Percentiles rank a stretch among this genome's conserved stretches.
Conservation (phyloP, 371 early-diverging fungal species). For the Rhizomucor pusillus region DNA sequence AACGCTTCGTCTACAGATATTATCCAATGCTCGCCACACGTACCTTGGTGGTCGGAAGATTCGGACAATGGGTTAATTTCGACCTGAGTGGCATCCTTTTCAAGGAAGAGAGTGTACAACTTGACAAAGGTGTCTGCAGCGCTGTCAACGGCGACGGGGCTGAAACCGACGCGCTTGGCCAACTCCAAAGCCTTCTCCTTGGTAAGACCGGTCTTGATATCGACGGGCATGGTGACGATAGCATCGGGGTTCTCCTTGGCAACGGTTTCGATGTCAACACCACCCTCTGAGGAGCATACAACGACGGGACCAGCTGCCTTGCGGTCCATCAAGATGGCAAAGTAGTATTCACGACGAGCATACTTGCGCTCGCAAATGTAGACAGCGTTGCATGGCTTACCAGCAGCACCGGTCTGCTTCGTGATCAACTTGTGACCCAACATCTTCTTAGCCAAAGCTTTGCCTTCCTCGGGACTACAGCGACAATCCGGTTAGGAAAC, state of each 20-base stretch:
- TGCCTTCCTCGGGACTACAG: conserved; percentile 82
- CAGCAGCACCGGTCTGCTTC: conserved; percentile 97
- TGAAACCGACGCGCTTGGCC: conserved; percentile 87
- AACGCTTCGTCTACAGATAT: not conserved
- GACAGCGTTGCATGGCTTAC: conserved; percentile 92
- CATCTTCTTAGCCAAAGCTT: conserved; percentile 92
- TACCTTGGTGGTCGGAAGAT: conserved; percentile 83
- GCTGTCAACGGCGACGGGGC: conserved; percentile 71
- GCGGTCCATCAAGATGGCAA: conserved; percentile 97
- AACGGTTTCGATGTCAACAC: conserved; percentile 96
- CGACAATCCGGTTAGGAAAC: too few species aligned
- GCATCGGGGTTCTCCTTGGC: conserved; percentile 94
- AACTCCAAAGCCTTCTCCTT: conserved; percentile 65
- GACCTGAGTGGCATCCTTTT: conserved; percentile 96
- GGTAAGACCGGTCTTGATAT: conserved; percentile 68
- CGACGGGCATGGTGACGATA: conserved; percentile 80
- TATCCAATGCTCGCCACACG: not conserved
- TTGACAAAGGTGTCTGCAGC: conserved; percentile 91
- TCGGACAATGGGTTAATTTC: conserved; percentile 98
- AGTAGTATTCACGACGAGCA: conserved; percentile 96
- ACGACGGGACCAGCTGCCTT: conserved; percentile 91
- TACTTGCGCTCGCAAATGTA: conserved; percentile 95
- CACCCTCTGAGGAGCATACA: conserved; percentile 95
- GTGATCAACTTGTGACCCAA: conserved; percentile 95
- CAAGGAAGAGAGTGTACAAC: conserved; percentile 93